phyloP scores from a whole-genome alignment of 2,329 filamentous ascomycete species.

The Sporothrix variecibatus region DNA sequence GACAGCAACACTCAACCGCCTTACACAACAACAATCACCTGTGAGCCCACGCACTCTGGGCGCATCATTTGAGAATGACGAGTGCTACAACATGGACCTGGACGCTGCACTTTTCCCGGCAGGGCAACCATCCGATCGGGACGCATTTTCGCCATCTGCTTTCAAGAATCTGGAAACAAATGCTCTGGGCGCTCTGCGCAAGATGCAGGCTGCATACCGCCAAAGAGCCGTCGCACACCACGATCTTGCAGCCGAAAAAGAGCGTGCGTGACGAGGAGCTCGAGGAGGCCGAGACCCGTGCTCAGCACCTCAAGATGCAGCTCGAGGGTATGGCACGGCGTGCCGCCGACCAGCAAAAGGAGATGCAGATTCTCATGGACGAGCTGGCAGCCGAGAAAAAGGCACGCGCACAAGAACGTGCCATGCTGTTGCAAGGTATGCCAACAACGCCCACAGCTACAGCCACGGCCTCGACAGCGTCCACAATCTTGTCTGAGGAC shows the following conservation, averaged over 20 bases:
- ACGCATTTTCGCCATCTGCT: conserved; percentile 59
- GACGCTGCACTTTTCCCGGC: conserved; percentile 55
- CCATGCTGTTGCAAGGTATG: conserved; percentile 35
- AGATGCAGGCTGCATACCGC: conserved; percentile 62
- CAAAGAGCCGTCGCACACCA: conserved; percentile 51
- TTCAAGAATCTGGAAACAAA: conserved; percentile 64
- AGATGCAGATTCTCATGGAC: conserved; percentile 48
- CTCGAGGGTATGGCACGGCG: conserved; percentile 60
- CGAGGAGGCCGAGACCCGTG: conserved; percentile 56
- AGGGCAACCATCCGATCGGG: conserved; percentile 45
- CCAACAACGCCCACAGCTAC: conserved; percentile 23
- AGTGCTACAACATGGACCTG: conserved; percentile 58
- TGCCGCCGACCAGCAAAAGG: conserved; percentile 55
- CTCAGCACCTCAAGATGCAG: conserved; percentile 58
- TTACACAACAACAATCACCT: conserved; percentile 36
- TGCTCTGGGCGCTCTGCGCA: conserved; percentile 56
- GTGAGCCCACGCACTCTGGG: conserved; percentile 26
- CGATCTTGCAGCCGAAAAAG: conserved; percentile 55
- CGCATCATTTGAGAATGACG: conserved; percentile 45
- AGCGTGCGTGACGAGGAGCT: conserved; percentile 57
- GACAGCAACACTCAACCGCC: conserved; percentile 47
- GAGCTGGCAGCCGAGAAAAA: conserved; percentile 55
- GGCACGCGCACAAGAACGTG: conserved; percentile 44
- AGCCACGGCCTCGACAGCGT: conserved; percentile 10
- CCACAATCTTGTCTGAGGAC: conserved; percentile 49